Base-by-base conservation (phyloP, 2,329 filamentous ascomycete species). In the Exophiala phaeomuriformis region DNA sequence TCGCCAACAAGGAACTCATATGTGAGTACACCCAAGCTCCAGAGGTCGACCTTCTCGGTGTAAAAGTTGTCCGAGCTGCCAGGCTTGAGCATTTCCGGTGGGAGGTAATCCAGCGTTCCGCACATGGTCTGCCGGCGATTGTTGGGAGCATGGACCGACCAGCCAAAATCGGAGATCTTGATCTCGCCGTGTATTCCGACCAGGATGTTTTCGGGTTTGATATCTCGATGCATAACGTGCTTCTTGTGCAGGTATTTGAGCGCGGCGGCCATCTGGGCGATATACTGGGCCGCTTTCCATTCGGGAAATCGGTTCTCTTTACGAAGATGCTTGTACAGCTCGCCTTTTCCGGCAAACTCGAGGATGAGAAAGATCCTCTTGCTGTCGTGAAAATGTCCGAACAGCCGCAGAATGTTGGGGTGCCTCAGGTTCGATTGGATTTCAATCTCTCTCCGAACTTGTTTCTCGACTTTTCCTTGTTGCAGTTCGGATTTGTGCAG, bases 121-220 rank as follows among this genome's bases (percentile, higher is more conserved):
- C 93, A 98, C 82, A 97, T 90, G 52, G 93, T 98, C 66, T 90
- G 86, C 58, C 93, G 80, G 63, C 93, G 78, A 73, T 91, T 94
- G 71, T 95, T 96, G 30, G 93, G 93, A 3, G 93, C 93, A 71
- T 98, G 93, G 3, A 97, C 93, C 68, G 88, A 94, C 93, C 93
- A 98, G 47, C 93, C 91, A 66, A 97, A 98, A 71, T 98, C 93
- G 3, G 89, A 94, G 66, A 98, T 90, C 72, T 98, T 98, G 74
- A 98, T 90, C 76, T 98, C 93, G 61, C 90, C 93, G 67, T 97
- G 91, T 56, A 97, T 90, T 9, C 91, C 91, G 31, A 97, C 85
- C 27, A 97, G 79, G 60, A 97, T 97, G 66, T 97, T 97, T 72
- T 97, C 90, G 2, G 90, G 90, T 76, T 97, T 97, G 74, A 97